Evolutionary conservation across 2,329 filamentous ascomycete species (phyloP).

Genomic region (Lachnellula occidentalis): DNA sequence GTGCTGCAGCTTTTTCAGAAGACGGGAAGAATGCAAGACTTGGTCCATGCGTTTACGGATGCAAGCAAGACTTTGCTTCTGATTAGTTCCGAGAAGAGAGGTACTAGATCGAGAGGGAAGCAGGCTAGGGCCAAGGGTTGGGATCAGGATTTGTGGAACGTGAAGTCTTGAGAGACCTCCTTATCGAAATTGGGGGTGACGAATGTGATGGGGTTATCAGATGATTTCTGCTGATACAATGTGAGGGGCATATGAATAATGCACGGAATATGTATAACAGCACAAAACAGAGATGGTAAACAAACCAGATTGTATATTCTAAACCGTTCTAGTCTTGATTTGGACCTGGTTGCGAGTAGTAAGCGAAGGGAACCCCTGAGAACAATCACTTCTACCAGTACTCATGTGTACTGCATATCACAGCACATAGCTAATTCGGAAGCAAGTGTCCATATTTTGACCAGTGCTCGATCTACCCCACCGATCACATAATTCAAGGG

Average conservation of each 20-base stretch:
- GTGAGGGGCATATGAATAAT: neutral
- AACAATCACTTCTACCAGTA: too few relatives aligned
- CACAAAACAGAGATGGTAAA: too few relatives aligned
- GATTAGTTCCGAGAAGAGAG: slow-evolving; percentile 47
- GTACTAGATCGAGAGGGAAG: slow-evolving; percentile 44
- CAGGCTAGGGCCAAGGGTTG: slow-evolving; percentile 57
- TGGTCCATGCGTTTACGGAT: slow-evolving; percentile 67
- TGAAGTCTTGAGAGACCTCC: slow-evolving; percentile 18
- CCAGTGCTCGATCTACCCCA: too few relatives aligned
- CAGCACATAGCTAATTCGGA: too few relatives aligned
- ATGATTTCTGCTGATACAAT: neutral
- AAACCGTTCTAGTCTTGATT: too few relatives aligned
- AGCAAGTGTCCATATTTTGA: too few relatives aligned
- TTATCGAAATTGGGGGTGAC: neutral
- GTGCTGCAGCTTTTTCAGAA: slow-evolving; percentile 59
- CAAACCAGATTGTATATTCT: too few relatives aligned
- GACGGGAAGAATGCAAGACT: slow-evolving; percentile 65
- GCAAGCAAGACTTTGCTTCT: slow-evolving; percentile 34
- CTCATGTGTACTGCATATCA: too few relatives aligned
- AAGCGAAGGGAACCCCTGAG: too few relatives aligned
- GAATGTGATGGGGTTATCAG: neutral
- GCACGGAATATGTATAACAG: neutral
- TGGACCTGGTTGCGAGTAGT: too few relatives aligned
- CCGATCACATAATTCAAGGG: too few relatives aligned
- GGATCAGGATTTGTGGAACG: slow-evolving; percentile 55